Evolutionary conservation across 805 yeast species (phyloP).

Genomic region (Saccharomycopsis sp.): DNA sequence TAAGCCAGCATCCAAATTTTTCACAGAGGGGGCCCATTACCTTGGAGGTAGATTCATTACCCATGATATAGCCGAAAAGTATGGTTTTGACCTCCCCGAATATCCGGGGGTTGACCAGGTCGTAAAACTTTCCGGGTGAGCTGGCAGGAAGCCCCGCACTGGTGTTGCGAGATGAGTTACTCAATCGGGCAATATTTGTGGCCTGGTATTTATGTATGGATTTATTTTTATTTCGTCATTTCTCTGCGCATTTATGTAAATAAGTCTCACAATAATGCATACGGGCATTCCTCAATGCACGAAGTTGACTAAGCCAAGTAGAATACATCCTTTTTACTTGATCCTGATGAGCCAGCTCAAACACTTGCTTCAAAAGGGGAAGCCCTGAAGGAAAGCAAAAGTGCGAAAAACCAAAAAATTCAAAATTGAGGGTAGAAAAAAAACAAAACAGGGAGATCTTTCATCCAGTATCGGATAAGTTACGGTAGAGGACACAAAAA

Average conservation of each 20-base stretch:
- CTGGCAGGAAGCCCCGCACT: too few relatives aligned
- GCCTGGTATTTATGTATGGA: too few relatives aligned
- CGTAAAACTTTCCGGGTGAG: conserved; percentile 30
- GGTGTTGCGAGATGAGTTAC: neutral
- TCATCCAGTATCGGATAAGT: too few relatives aligned
- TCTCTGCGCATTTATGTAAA: too few relatives aligned
- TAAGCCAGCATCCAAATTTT: conserved; percentile 67
- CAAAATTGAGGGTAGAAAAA: neutral
- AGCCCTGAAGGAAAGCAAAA: neutral
- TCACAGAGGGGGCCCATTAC: conserved; percentile 49
- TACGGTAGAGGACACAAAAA: too few relatives aligned
- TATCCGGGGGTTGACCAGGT: conserved; percentile 56
- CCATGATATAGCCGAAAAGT: conserved; percentile 57
- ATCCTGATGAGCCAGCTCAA: too few relatives aligned
- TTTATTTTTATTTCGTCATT: too few relatives aligned
- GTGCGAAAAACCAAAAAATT: neutral
- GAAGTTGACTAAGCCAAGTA: too few relatives aligned
- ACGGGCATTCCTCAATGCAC: too few relatives aligned
- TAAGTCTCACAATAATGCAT: too few relatives aligned
- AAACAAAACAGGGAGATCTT: neutral
- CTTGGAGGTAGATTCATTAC: conserved; percentile 88
- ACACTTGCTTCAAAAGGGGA: neutral
- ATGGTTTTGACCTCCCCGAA: conserved; percentile 59
- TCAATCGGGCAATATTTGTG: neutral
- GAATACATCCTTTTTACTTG: too few relatives aligned